A percentile compares a stretch with the other conserved stretches of the same genome.
phyloP scores from a whole-genome alignment of 1,139 yeast species.

The Diutina mesorugosa region DNA sequence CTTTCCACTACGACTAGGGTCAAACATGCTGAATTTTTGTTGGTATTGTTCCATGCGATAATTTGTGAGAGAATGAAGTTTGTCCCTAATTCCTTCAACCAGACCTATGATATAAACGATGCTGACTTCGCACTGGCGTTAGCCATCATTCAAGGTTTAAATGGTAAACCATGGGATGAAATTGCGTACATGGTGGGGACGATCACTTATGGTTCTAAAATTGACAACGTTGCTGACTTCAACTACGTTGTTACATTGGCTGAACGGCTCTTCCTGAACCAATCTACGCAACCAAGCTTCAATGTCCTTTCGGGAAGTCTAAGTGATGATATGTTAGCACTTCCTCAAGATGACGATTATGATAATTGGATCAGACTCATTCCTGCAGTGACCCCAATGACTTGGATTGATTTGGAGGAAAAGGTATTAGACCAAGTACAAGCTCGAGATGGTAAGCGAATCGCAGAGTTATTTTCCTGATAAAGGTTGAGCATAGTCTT shows the following conservation, averaged over 20 bases:
- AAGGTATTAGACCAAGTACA: neutral
- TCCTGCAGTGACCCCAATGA: neutral
- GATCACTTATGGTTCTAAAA: neutral
- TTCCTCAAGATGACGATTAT: neutral
- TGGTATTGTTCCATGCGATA: neutral
- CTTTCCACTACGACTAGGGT: neutral
- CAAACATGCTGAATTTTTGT: neutral
- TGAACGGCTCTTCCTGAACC: neutral
- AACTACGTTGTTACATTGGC: neutral
- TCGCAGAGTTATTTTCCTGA: neutral
- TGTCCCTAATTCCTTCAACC: neutral
- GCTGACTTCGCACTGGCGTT: neutral
- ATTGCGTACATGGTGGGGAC: slow-evolving; percentile 1
- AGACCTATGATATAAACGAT: neutral
- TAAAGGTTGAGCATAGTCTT: too few relatives aligned
- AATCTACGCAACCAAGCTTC: neutral
- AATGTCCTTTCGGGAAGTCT: neutral
- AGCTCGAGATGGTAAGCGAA: neutral
- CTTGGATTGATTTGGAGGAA: neutral
- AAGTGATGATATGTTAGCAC: neutral
- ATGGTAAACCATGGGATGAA: neutral
- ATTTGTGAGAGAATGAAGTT: neutral
- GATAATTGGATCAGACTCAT: neutral
- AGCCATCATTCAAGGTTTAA: neutral
- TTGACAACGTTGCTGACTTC: neutral